Evolutionary conservation across 805 yeast genomes (phyloP).

Genomic region (Teunomyces tritomae): DNA sequence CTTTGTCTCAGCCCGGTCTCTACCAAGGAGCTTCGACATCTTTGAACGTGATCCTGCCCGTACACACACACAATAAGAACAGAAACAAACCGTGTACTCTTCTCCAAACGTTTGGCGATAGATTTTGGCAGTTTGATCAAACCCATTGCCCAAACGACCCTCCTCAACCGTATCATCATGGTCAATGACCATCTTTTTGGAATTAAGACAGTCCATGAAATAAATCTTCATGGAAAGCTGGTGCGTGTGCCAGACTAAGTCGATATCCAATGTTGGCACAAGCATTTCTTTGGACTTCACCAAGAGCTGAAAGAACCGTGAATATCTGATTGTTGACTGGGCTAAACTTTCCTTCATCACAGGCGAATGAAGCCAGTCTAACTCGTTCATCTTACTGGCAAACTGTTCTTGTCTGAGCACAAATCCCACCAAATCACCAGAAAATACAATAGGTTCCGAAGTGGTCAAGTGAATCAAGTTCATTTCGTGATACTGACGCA

Average conservation of each 20-base stretch:
- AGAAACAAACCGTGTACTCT: slow-evolving; percentile 20
- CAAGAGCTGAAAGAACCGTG: slow-evolving; percentile 13
- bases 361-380: slow-evolving; percentile 18
- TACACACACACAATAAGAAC: slow-evolving; percentile 13
- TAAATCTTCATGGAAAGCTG: slow-evolving; percentile 17
- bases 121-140: slow-evolving; percentile 14
- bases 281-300: slow-evolving; percentile 6
- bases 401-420: slow-evolving; percentile 22
- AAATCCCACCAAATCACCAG: slow-evolving; percentile 26
- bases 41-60: slow-evolving; percentile 5
- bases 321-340: slow-evolving; percentile 17
- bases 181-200: slow-evolving; percentile 13
- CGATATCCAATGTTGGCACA: slow-evolving; percentile 28
- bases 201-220: slow-evolving; percentile 9
- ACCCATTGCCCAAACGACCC: slow-evolving; percentile 14
- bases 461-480: slow-evolving; percentile 12
- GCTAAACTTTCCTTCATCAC: slow-evolving; percentile 10
- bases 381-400: slow-evolving; percentile 17
- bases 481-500: slow-evolving; percentile 11
- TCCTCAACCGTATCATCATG: slow-evolving; percentile 27
- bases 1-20: background rate
- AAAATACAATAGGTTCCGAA: slow-evolving; percentile 4
- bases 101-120: slow-evolving; percentile 14
- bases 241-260: slow-evolving; percentile 28
- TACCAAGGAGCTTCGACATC: slow-evolving; percentile 7